Conservation (phyloP, 1,284 basidiomycete species). For the Cerrena zonata region DNA sequence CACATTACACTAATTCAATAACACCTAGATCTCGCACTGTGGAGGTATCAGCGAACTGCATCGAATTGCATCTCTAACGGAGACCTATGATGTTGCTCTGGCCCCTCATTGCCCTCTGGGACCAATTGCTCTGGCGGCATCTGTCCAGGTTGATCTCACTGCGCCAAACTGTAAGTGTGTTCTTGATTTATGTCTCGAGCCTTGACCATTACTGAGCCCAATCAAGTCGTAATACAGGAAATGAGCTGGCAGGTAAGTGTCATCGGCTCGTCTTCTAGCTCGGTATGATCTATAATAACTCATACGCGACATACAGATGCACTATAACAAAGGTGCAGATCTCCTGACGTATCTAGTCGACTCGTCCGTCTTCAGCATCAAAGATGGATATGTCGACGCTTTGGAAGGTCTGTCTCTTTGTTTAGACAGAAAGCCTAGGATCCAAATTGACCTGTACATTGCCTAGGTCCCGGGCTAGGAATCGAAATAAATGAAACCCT, state of each 20-base stretch:
- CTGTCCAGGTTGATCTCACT: conserved; percentile 51
- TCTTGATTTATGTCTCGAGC: not conserved
- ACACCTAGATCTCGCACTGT: conserved; percentile 51
- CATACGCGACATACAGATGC: conserved; percentile 52
- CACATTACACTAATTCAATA: not conserved
- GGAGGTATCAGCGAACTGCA: conserved; percentile 73
- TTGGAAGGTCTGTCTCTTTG: conserved; percentile 35
- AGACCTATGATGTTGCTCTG: conserved; percentile 61
- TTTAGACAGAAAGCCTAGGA: conserved; percentile 24
- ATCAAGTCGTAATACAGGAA: conserved; percentile 56
- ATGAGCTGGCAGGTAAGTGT: conserved; percentile 55
- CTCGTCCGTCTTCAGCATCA: conserved; percentile 54
- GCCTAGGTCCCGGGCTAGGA: conserved; percentile 58
- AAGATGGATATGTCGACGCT: conserved; percentile 53
- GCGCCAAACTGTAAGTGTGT: conserved; percentile 47
- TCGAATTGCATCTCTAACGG: conserved; percentile 64
- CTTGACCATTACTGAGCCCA: no score
- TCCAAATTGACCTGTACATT: not conserved
- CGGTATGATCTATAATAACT: not conserved
- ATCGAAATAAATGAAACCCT: conserved; percentile 63
- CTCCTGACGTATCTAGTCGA: conserved; percentile 63
- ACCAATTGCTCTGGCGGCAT: conserved; percentile 71
- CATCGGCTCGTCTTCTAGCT: not conserved
- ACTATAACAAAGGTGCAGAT: conserved; percentile 70
- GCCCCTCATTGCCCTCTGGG: conserved; percentile 63